Percentiles rank a stretch among this genome's conserved stretches.
Evolutionary conservation across 371 early-diverging fungal species (phyloP).

Genomic region (Caulochytrium protostelioides): DNA sequence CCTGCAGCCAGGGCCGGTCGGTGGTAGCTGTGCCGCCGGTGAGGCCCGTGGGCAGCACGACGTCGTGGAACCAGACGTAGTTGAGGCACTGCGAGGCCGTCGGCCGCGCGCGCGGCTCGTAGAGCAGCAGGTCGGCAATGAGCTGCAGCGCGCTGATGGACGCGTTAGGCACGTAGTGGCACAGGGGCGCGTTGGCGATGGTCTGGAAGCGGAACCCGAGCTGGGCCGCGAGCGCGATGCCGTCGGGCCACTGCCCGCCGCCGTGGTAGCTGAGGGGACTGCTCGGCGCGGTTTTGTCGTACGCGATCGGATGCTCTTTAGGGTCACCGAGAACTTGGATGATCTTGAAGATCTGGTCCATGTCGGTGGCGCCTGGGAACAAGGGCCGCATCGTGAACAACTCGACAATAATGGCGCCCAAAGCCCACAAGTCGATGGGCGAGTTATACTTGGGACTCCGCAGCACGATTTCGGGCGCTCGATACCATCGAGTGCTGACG

Average conservation of each 20-base stretch:
- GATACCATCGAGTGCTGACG: conserved; percentile 93
- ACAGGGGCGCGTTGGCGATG: conserved; percentile 30
- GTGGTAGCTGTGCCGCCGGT: no score
- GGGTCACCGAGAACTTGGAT: conserved; percentile 20
- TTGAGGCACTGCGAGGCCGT: conserved; percentile 47
- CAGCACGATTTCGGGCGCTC: conserved; percentile 91
- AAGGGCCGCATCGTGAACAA: conserved; percentile 58
- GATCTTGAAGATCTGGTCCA: conserved; percentile 60
- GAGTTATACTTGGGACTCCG: conserved; percentile 60
- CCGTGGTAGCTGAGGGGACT: conserved; percentile 12
- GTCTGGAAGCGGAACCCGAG: conserved; percentile 43
- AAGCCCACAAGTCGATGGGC: conserved; percentile 96
- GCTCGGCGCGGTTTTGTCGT: conserved; percentile 12
- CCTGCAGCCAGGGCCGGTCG: no score
- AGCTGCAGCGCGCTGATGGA: conserved; percentile 41
- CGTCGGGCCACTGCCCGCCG: conserved; percentile 46
- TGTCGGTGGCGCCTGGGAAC: conserved; percentile 78
- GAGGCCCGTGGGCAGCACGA: no score
- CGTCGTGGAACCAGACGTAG: conserved; percentile 45
- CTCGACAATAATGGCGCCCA: conserved; percentile 83
- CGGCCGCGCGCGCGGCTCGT: conserved; percentile 60
- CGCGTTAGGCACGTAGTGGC: conserved; percentile 36
- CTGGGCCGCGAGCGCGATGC: conserved; percentile 32
- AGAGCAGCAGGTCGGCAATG: conserved; percentile 59
- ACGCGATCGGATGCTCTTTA: neutral